phyloP scores from a whole-genome alignment of 2,329 filamentous ascomycete genomes.

The Drechmeria coniospora region DNA sequence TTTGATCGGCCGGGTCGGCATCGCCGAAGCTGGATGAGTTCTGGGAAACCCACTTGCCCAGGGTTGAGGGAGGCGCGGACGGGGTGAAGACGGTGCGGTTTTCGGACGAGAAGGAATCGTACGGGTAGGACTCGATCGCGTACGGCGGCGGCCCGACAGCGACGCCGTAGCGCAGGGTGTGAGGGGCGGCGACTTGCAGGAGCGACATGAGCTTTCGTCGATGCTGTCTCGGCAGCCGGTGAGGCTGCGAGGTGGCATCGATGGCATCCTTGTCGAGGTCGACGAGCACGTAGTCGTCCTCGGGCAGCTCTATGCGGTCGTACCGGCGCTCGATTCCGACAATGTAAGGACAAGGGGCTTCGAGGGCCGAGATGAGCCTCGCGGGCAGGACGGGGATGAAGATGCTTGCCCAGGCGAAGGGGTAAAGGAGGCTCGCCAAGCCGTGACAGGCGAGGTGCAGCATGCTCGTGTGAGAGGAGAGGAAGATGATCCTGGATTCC shows the following conservation, averaged over 20 bases:
- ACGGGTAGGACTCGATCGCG: slow-evolving; percentile 82
- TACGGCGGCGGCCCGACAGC: slow-evolving; percentile 81
- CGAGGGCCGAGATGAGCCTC: slow-evolving; percentile 73
- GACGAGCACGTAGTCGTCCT: slow-evolving; percentile 90
- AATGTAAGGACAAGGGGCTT: slow-evolving; percentile 93
- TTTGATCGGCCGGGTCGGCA: slow-evolving; percentile 32
- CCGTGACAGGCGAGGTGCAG: slow-evolving; percentile 83
- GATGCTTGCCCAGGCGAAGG: slow-evolving; percentile 82
- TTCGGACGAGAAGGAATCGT: slow-evolving; percentile 79
- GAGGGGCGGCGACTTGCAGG: slow-evolving; percentile 77
- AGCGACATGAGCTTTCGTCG: slow-evolving; percentile 79
- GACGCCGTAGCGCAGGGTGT: slow-evolving; percentile 76
- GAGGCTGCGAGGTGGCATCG: slow-evolving; percentile 66
- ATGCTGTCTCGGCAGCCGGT: slow-evolving; percentile 70
- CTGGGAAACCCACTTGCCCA: slow-evolving; percentile 76
- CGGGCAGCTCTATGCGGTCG: slow-evolving; percentile 69
- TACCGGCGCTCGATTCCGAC: slow-evolving; percentile 91
- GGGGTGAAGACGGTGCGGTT: slow-evolving; percentile 66
- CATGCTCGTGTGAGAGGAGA: slow-evolving; percentile 94
- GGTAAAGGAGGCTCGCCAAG: slow-evolving; percentile 74
- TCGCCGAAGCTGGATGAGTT: slow-evolving; percentile 81
- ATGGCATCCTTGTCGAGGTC: slow-evolving; percentile 87
- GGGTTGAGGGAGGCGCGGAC: slow-evolving; percentile 50
- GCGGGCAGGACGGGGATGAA: slow-evolving; percentile 87
- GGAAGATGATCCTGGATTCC: slow-evolving; percentile 88